Evolutionary conservation across 176 grass and related monocot genomes (phyloP).

Genomic region (Carex littledalei): DNA sequence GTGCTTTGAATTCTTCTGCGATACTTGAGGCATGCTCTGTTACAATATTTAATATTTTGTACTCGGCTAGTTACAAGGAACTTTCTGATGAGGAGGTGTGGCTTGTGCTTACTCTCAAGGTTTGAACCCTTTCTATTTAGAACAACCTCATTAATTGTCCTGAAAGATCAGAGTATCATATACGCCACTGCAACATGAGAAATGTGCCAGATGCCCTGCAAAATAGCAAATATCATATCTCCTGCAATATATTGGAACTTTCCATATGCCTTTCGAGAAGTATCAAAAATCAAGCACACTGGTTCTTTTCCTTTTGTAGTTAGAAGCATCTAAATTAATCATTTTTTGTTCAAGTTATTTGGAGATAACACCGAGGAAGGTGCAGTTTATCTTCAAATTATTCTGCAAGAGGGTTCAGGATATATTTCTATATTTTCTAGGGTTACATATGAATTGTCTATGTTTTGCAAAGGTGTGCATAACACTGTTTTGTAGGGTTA

Average conservation of each 20-base stretch:
- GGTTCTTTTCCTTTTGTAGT: not conserved
- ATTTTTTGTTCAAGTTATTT: not conserved
- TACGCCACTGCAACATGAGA: not conserved
- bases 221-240: not conserved
- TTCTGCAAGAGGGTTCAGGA: not conserved
- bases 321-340: not conserved
- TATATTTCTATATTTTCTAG: slow-evolving; percentile 1
- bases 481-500: not conserved
- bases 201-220: not conserved
- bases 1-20: slow-evolving; percentile 30
- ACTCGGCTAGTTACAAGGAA: slow-evolving; percentile 38
- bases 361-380: not conserved
- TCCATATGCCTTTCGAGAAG: not conserved
- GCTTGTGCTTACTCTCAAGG: slow-evolving; percentile 66
- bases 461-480: not conserved
- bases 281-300: not conserved
- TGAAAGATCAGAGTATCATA: not conserved
- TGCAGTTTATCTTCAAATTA: not conserved
- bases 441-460: not conserved
- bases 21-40: slow-evolving; percentile 41
- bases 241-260: not conserved
- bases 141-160: not conserved
- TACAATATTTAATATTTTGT: slow-evolving; percentile 70
- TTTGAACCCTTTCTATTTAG: slow-evolving; percentile 30
- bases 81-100: slow-evolving; percentile 49